A percentile compares a stretch with the other conserved stretches of the same genome.
phyloP scores from a whole-genome alignment of 1,284 basidiomycete species.

The Apiotrichum domesticum region DNA sequence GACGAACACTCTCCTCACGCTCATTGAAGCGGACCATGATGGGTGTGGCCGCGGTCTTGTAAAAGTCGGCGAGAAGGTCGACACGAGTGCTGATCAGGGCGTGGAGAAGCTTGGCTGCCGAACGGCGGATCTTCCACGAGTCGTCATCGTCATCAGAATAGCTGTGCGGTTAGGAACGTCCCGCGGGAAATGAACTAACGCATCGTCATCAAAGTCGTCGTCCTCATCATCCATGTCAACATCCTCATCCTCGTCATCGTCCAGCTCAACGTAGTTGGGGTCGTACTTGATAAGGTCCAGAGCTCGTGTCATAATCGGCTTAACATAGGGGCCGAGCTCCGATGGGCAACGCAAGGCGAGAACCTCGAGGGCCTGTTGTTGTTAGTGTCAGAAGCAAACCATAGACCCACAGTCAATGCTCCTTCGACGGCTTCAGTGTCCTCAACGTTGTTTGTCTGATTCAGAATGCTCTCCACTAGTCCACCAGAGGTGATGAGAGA shows the following conservation, averaged over 20 bases:
- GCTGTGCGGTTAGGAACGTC: slow-evolving; percentile 52
- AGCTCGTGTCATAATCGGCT: slow-evolving; percentile 62
- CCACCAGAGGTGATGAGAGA: slow-evolving; percentile 26
- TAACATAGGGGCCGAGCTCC: slow-evolving; percentile 69
- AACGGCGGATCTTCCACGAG: slow-evolving; percentile 95
- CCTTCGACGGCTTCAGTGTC: slow-evolving; percentile 42
- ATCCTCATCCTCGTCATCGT: slow-evolving; percentile 61
- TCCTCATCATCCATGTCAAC: slow-evolving; percentile 42
- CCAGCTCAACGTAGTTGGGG: slow-evolving; percentile 78
- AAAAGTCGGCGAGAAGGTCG: slow-evolving; percentile 71
- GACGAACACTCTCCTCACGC: slow-evolving; percentile 90
- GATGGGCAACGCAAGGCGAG: slow-evolving; percentile 74
- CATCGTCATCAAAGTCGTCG: slow-evolving; percentile 63
- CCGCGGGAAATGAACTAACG: slow-evolving; percentile 51
- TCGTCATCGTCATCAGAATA: slow-evolving; percentile 98
- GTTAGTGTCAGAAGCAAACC: too few species aligned
- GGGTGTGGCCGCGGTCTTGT: slow-evolving; percentile 75
- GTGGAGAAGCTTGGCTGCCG: slow-evolving; percentile 81
- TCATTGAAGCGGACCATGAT: slow-evolving; percentile 88
- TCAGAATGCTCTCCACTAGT: slow-evolving; percentile 25
- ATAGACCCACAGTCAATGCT: slow-evolving; percentile 25
- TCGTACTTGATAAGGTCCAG: slow-evolving; percentile 84
- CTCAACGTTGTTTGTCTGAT: slow-evolving; percentile 28
- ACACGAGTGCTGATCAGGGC: slow-evolving; percentile 81
- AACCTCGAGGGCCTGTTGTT: slow-evolving; percentile 67